Base-by-base conservation (phyloP, 768 basidiomycete genomes). In the Hortiboletus flavorubellus region DNA sequence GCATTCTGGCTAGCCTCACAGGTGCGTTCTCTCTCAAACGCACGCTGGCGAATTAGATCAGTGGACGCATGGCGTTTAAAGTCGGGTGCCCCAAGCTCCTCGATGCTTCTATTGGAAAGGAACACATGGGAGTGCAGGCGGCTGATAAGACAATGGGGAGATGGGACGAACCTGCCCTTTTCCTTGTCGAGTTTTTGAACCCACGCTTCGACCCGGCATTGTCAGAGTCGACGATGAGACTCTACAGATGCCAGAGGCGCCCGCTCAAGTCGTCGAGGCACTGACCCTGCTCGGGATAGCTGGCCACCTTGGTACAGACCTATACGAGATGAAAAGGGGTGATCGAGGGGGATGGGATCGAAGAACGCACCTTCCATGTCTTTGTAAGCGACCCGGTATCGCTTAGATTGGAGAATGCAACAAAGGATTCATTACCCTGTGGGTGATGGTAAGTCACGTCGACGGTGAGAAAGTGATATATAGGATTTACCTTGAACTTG, bases 181-280 rank as follows among this genome's bases (percentile, higher is more conserved):
- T 93, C 91, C 75, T 90, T 91, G 80, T 93, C 91, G 64, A 93
- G 78, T 72, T 90, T 92, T 86, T 89, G 79, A 93, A 93, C 74
- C 93, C 90, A 46, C 91, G 87, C 69, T 91, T 91, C 15, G 87
- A 72, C 73, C 85, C 89, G 41, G 91, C 90, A 59, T 91, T 91
- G 79, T 93, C 92, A 57, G 85, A 80, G 74, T 93, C 91, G 74
- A 93, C 91, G 77, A 93, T 93, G 64, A 93, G 83, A 64, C 85
- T 90, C 75, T 93, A 91, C 47, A 93, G 83, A 69, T 93, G 90
- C 91, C 91, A 93, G 71, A 93, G 81, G 68, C 91, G 83, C 91
- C 91, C 93, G 63, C 86, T 87, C 73, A 93, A 75, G 80, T 93
- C 93, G 81, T 93, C 91, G 67, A 93, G 89, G 52, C 91, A 79